These are phyloP conservation scores for Celoporthe dispersa DNA, from an alignment of 2,329 filamentous ascomycete genomes.

Conservation along the genomic window DNA sequence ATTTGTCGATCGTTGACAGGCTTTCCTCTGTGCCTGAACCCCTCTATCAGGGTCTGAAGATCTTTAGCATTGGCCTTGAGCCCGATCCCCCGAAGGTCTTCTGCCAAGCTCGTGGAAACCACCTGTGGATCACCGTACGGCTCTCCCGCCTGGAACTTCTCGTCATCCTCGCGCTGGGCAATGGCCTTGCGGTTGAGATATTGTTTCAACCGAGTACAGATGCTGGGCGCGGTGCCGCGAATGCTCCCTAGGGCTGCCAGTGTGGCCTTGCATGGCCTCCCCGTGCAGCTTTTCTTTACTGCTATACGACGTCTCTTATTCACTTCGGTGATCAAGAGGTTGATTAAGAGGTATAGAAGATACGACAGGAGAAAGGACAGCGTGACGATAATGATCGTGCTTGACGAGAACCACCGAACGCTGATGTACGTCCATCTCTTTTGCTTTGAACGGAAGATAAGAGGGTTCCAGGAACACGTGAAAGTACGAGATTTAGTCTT, in stretches of 20 bases:
- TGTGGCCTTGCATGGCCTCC: neutral
- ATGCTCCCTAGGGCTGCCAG: neutral
- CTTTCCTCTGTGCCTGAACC: neutral
- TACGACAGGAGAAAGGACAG: neutral
- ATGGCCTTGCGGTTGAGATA: neutral
- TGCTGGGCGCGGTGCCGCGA: too few species aligned
- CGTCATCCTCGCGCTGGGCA: slow-evolving; percentile 8
- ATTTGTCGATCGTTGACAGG: neutral
- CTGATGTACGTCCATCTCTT: neutral
- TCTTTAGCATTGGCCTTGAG: slow-evolving; percentile 1
- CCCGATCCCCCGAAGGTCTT: slow-evolving; percentile 34
- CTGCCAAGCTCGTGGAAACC: slow-evolving; percentile 37
- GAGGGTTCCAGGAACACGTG: neutral
- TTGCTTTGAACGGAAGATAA: neutral
- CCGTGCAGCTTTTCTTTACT: neutral
- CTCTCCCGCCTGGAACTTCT: slow-evolving; percentile 46
- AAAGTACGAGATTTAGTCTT: neutral
- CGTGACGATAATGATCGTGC: neutral
- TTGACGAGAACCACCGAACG: neutral
- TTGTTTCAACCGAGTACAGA: neutral
- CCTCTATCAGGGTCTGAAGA: neutral
- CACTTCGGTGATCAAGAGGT: neutral
- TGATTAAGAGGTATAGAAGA: neutral
- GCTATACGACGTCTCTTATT: neutral
- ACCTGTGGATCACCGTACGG: slow-evolving; percentile 39